These are phyloP conservation scores for Thalassiosira hispida DNA, from an alignment of 352 stramenopile genomes.

Conservation along the genomic window DNA sequence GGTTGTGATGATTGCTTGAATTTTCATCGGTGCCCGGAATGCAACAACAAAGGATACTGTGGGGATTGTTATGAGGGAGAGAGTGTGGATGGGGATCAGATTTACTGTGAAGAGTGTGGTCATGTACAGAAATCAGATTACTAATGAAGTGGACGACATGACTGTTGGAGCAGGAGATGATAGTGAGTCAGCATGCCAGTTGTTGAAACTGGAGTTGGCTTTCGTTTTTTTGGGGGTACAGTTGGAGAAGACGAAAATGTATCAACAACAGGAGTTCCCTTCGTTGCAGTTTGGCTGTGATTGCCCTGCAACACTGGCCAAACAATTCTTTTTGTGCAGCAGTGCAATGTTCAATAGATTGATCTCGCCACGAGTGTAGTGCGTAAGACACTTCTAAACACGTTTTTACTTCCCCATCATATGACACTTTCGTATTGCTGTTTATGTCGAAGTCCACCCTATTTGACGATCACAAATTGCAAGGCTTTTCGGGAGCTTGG, in stretches of 20 bases:
- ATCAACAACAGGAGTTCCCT: background rate
- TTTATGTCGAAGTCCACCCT: conserved; percentile 33
- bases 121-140: too few relatives aligned
- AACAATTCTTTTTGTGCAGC: conserved; percentile 36
- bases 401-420: conserved; percentile 23
- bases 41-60: too few relatives aligned
- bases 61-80: too few relatives aligned
- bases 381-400: conserved; percentile 44
- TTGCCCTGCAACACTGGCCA: conserved; percentile 33
- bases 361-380: conserved; percentile 35
- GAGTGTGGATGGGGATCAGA: too few relatives aligned
- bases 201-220: conserved; percentile 9
- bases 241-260: background rate
- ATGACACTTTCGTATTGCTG: conserved; percentile 22
- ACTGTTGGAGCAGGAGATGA: conserved; percentile 5
- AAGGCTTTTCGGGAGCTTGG: conserved; percentile 34
- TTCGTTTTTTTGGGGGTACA: background rate
- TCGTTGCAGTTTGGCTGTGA: background rate
- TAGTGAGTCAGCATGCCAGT: conserved; percentile 32
- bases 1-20: too few relatives aligned
- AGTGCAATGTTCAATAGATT: conserved; percentile 40
- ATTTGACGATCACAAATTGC: conserved; percentile 44
- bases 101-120: too few relatives aligned
- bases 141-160: too few relatives aligned
- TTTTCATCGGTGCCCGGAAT: too few relatives aligned